Evolutionary conservation across 371 early-diverging fungal species (phyloP).

Genomic region (Mortierella sp.): DNA sequence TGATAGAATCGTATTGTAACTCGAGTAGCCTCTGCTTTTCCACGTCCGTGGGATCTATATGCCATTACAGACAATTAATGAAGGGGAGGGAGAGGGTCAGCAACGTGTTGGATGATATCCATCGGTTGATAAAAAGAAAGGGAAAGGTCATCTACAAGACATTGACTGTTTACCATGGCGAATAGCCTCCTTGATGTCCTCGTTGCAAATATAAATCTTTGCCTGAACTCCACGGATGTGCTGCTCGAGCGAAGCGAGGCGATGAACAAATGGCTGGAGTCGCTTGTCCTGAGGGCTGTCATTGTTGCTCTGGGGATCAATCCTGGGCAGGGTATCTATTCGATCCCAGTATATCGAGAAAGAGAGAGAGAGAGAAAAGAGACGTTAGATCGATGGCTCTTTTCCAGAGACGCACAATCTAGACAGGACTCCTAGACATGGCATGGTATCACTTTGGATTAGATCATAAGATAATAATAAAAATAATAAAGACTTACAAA

Average conservation of each 20-base stretch:
- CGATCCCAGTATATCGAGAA: not conserved
- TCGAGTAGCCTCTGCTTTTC: conserved; percentile 49
- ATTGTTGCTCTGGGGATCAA: conserved; percentile 43
- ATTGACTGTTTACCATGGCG: conserved; percentile 26
- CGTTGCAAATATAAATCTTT: conserved; percentile 57
- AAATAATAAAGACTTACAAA: conserved; percentile 43
- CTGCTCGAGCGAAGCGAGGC: conserved; percentile 53
- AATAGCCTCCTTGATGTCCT: conserved; percentile 51
- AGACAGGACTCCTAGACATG: too few relatives aligned
- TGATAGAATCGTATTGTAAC: conserved; percentile 53
- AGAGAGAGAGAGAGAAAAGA: not conserved
- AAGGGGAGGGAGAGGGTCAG: not conserved
- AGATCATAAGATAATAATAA: not conserved
- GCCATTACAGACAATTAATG: not conserved
- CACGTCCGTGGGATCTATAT: conserved; percentile 19
- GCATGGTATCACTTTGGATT: not conserved
- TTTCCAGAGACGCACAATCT: not conserved
- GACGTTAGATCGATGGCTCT: not conserved
- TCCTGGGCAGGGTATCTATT: conserved; percentile 47
- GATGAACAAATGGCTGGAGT: conserved; percentile 51
- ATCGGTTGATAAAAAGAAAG: not conserved
- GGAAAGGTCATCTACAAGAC: not conserved
- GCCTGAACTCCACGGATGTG: conserved; percentile 57
- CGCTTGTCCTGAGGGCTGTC: conserved; percentile 36
- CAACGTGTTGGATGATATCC: not conserved